A percentile compares a stretch with the other conserved stretches of the same genome.
Conservation (phyloP, 2,329 filamentous ascomycete genomes). For the Aspergillus sp. region DNA sequence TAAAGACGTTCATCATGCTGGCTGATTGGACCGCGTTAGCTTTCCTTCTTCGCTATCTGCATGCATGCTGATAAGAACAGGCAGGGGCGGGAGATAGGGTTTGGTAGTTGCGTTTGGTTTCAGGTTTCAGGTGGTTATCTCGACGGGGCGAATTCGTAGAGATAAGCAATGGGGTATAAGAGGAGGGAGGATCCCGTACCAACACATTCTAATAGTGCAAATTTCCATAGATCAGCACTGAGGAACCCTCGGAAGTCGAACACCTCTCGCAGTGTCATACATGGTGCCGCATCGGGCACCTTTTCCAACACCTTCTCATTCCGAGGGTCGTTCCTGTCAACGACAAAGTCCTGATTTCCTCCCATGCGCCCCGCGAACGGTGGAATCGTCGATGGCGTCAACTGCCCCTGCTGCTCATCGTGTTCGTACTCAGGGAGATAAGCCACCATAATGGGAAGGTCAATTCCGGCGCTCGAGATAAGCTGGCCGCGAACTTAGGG, state of each 20-base stretch:
- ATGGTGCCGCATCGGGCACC: slow-evolving; percentile 44
- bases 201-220: slow-evolving; percentile 42
- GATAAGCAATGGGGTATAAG: background rate
- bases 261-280: slow-evolving; percentile 37
- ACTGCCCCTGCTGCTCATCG: slow-evolving; percentile 1
- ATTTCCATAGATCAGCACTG: slow-evolving; percentile 40
- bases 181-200: slow-evolving; percentile 18
- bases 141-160: background rate
- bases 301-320: slow-evolving; percentile 30
- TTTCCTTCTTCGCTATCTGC: background rate
- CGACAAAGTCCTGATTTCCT: slow-evolving; percentile 36
- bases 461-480: background rate
- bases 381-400: slow-evolving; percentile 17
- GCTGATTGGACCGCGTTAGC: slow-evolving; percentile 8
- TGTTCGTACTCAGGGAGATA: slow-evolving; percentile 17
- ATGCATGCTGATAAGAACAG: background rate
- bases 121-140: background rate
- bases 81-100: no score
- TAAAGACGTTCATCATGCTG: slow-evolving; percentile 29
- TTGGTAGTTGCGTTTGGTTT: background rate
- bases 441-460: background rate
- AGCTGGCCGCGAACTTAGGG: background rate
- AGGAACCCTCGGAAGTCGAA: slow-evolving; percentile 37
- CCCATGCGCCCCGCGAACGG: slow-evolving; percentile 39
- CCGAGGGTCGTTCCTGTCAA: slow-evolving; percentile 30